Evolutionary conservation across 768 basidiomycete genomes (phyloP).

Genomic region (Pulveroboletus sp.): DNA sequence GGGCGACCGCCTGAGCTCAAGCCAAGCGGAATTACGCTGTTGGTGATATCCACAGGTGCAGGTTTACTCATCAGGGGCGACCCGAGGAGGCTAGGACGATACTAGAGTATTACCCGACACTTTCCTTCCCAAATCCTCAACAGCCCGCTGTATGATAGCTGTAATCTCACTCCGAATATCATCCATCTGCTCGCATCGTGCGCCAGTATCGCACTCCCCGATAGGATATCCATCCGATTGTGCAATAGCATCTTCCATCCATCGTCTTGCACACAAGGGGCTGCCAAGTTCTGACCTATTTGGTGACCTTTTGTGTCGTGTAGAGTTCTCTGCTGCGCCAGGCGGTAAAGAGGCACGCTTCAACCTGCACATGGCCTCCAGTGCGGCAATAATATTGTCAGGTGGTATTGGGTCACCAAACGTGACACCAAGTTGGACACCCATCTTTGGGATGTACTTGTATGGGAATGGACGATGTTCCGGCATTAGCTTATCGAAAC

Average conservation of each 20-base stretch:
- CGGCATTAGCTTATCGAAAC: slow-evolving; percentile 88
- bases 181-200: slow-evolving; percentile 27
- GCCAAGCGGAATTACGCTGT: too few species aligned
- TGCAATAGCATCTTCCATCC: slow-evolving; percentile 10
- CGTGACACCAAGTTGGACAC: slow-evolving; percentile 64
- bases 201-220: slow-evolving; percentile 3
- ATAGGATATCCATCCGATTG: slow-evolving; percentile 4
- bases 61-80: too few species aligned
- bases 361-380: slow-evolving; percentile 8
- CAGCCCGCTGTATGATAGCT: slow-evolving; percentile 45
- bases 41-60: too few species aligned
- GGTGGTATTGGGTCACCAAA: slow-evolving; percentile 71
- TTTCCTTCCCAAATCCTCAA: slow-evolving; percentile 49
- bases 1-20: too few species aligned
- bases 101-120: slow-evolving; percentile 40
- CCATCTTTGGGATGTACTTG: slow-evolving; percentile 62
- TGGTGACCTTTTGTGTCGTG: neutral
- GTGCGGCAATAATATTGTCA: slow-evolving; percentile 30
- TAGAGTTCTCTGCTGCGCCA: neutral
- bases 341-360: neutral
- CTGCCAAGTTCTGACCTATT: neutral
- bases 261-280: slow-evolving; percentile 1
- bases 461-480: slow-evolving; percentile 73
- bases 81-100: too few species aligned
- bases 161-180: slow-evolving; percentile 51